These are phyloP conservation scores for Usnea hakonensis DNA, from an alignment of 495 filamentous ascomycete species.

Conservation along the genomic window DNA sequence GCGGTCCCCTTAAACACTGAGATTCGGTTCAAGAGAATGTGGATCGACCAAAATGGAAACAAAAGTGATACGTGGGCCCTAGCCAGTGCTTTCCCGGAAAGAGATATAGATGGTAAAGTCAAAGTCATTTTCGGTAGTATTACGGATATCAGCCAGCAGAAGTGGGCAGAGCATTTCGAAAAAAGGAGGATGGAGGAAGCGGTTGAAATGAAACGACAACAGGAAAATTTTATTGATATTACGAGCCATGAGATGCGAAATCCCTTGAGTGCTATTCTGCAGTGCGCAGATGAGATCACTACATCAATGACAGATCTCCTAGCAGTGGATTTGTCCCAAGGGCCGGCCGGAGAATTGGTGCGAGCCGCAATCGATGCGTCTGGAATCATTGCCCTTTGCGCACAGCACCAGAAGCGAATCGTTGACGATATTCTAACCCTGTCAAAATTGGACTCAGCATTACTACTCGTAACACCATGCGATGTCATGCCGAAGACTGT, in stretches of 20 bases:
- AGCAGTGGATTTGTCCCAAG: conserved; percentile 14
- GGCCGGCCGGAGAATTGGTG: conserved; percentile 11
- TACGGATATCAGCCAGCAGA: conserved; percentile 42
- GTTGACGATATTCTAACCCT: conserved; percentile 73
- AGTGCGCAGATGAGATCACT: conserved; percentile 72
- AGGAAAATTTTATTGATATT: conserved; percentile 84
- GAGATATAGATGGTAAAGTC: conserved; percentile 44
- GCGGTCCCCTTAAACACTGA: conserved; percentile 52
- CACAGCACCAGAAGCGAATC: conserved; percentile 72
- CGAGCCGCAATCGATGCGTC: conserved; percentile 59
- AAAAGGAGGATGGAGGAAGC: conserved; percentile 57
- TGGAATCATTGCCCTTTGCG: conserved; percentile 67
- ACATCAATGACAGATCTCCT: conserved; percentile 42
- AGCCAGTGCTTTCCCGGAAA: conserved; percentile 63
- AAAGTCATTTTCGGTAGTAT: conserved; percentile 62
- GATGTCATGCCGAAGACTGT: conserved; percentile 59
- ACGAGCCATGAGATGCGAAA: conserved; percentile 86
- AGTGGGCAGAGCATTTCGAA: conserved; percentile 41
- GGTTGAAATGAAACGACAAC: conserved; percentile 57
- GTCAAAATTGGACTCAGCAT: conserved; percentile 73
- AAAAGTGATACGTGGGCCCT: conserved; percentile 61
- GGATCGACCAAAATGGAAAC: conserved; percentile 49
- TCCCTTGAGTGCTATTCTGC: conserved; percentile 70
- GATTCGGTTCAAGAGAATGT: conserved; percentile 59
- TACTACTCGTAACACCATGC: conserved; percentile 60